Conservation (phyloP, 1,139 yeast genomes). For the Geotrichum macrosporum region DNA sequence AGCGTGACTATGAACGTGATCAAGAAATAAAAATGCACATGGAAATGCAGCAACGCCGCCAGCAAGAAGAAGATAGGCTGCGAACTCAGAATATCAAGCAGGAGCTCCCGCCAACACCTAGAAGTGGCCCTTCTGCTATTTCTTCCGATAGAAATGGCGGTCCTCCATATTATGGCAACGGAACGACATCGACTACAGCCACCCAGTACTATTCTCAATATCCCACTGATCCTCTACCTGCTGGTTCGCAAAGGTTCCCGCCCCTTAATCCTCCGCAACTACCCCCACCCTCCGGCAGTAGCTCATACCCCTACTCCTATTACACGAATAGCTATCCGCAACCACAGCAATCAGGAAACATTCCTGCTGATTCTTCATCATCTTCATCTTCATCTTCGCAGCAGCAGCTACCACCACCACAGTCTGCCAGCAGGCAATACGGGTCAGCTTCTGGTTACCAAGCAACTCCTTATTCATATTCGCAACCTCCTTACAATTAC, state of each 20-base stretch:
- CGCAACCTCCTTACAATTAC: slow-evolving; percentile 2
- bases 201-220: background rate
- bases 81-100: background rate
- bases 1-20: slow-evolving; percentile 2
- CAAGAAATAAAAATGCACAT: background rate
- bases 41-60: slow-evolving; percentile 8
- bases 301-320: background rate
- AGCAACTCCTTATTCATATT: background rate
- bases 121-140: background rate
- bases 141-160: background rate
- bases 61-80: slow-evolving; percentile 4
- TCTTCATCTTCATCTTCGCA: background rate
- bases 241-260: background rate
- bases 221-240: background rate
- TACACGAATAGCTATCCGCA: background rate
- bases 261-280: background rate
- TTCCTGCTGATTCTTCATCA: no score
- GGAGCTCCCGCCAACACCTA: background rate
- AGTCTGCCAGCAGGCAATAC: background rate
- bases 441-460: background rate
- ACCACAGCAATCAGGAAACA: background rate
- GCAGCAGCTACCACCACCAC: background rate
- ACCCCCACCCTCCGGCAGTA: no score
- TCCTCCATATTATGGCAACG: background rate
- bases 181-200: no score